Conservation (phyloP, 148 eudicot species). For the Amaranthus hypochondriacus region DNA sequence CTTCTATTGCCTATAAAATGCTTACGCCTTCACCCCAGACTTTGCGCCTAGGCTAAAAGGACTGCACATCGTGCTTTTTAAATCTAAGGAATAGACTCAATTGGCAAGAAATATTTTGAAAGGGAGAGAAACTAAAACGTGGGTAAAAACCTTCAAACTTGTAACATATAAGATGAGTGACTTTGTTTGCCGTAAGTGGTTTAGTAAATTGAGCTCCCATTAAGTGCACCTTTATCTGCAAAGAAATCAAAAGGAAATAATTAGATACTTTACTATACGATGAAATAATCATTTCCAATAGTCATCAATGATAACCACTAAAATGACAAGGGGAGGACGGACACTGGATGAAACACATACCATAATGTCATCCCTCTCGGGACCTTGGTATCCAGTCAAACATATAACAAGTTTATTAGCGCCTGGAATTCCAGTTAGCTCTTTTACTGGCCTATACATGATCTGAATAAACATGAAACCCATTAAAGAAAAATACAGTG, state of each 20-base stretch:
- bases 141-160: slow-evolving; percentile 40
- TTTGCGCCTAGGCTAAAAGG: no score
- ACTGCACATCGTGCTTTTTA: no score
- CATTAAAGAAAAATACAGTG: neutral
- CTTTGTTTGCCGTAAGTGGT: slow-evolving; percentile 66
- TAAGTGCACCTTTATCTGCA: slow-evolving; percentile 61
- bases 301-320: neutral
- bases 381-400: slow-evolving; percentile 83
- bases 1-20: no score
- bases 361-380: slow-evolving; percentile 80
- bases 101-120: slow-evolving; percentile 1
- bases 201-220: slow-evolving; percentile 89
- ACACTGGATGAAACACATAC: slow-evolving; percentile 26
- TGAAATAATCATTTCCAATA: neutral
- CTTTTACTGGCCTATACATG: slow-evolving; percentile 68
- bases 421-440: slow-evolving; percentile 71
- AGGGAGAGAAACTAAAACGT: neutral
- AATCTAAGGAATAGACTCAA: neutral
- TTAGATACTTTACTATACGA: neutral
- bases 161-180: slow-evolving; percentile 95
- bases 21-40: no score
- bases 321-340: neutral
- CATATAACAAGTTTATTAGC: slow-evolving; percentile 64
- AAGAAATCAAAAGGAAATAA: slow-evolving; percentile 3
- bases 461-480: slow-evolving; percentile 36